phyloP scores from a whole-genome alignment of 306 rosid genomes.

The Hylodesmum podocarpum region DNA sequence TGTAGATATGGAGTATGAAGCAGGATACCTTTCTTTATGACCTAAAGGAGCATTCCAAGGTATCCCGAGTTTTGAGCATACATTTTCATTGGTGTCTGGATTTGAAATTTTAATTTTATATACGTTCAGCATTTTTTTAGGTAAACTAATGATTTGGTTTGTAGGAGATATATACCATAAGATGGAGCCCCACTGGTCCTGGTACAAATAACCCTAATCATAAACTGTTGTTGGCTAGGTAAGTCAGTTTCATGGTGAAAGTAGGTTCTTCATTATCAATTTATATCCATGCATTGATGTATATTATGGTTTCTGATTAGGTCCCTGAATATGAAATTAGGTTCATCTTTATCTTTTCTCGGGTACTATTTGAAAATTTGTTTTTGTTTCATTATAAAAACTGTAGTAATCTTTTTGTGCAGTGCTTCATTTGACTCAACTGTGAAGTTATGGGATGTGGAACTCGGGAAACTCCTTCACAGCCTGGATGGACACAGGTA shows the following conservation, averaged over 20 bases:
- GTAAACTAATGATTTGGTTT: constrained; percentile 23
- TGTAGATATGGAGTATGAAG: constrained; percentile 95
- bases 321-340: too few relatives aligned
- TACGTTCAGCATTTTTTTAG: constrained; percentile 3
- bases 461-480: constrained; percentile 69
- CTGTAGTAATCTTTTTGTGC: constrained; percentile 19
- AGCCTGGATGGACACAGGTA: constrained; percentile 94
- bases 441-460: constrained; percentile 90
- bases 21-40: constrained; percentile 84
- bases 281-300: not conserved
- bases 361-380: not conserved
- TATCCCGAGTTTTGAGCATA: constrained; percentile 25
- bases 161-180: constrained; percentile 93
- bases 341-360: not conserved
- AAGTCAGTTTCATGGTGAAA: constrained; percentile 24
- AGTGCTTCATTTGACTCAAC: constrained; percentile 98
- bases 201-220: constrained; percentile 80
- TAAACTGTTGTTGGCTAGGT: constrained; percentile 91
- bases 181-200: constrained; percentile 98
- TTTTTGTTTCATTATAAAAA: constrained; percentile 17
- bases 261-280: not conserved
- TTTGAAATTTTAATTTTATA: not conserved
- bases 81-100: not conserved
- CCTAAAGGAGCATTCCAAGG: constrained; percentile 92
- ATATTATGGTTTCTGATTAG: too few relatives aligned